Evolutionary conservation across 495 filamentous ascomycete species (phyloP), one percentile per base, ranked within the genome.

Genomic region (Penicillium malachiteum): DNA sequence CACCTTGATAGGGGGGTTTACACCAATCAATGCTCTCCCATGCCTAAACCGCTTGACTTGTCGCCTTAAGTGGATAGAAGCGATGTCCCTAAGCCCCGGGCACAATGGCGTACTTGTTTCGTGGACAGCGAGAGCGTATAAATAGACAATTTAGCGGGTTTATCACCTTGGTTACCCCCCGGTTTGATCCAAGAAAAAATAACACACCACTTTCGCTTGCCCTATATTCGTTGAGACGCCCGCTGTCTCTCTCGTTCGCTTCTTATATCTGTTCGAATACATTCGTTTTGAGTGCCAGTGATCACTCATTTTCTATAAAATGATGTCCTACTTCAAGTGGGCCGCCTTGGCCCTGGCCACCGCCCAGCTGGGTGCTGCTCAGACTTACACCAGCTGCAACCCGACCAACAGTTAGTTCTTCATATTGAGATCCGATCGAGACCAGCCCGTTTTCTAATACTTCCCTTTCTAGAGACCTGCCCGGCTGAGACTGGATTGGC

Each of bases 331-430:
- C 38, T 35, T 62, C 33, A 57, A 66, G 37, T 66, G 59, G 63
- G 62, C 69, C 42, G 47, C 57, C 7, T 10, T 65, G 10, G 45
- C 42, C 40, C 31, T 68, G 45, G 57, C 59, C 8, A 50, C 55
- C 11, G 51, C 58, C 21, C 55, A 64, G 49, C 66, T 83, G 49
- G 78, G 75, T 49, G 68, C 79, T 65, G 89, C 86, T 32, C 89
- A 92, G 72, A 92, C 89, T 31, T 86, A 76, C 60, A 87, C 84
- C 17, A 74, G 64, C 57, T 92, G 89, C 68, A 84, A 92, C 63
- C 89, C 89, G 53, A 77, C 80, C 50, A 77, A 85, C 62, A 80
- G 81, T 70, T 32, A 53, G 67, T 48, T 7, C 11, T 44, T 17
- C 13, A 13, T 16, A n/a, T 38, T 21, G 7, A 41, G 26, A 12